Conservation (phyloP, 169 alveolate genomes). For the Cryptosporidium meleagridis region DNA sequence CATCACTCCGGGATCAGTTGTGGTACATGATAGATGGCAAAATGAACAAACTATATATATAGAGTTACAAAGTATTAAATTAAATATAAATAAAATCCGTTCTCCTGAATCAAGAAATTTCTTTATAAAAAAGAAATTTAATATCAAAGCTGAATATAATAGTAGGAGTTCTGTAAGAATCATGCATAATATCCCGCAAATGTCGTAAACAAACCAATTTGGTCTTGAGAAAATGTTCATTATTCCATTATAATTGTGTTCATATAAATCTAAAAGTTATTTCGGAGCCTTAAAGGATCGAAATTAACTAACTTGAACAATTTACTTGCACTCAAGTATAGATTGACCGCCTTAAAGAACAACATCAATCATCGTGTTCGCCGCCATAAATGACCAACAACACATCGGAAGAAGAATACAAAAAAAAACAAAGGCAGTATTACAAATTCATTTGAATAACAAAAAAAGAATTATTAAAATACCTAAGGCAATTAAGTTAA, state of each 20-base stretch:
- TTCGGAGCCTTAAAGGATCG: neutral
- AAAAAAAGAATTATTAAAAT: neutral
- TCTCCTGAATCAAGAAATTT: conserved; percentile 29
- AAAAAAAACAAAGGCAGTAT: neutral
- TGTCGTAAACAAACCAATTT: conserved; percentile 53
- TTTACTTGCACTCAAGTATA: conserved; percentile 9
- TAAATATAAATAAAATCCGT: neutral
- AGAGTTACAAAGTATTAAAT: conserved; percentile 29
- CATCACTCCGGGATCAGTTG: conserved; percentile 71
- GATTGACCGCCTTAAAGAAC: neutral
- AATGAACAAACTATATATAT: conserved; percentile 13
- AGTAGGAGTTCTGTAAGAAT: conserved; percentile 35
- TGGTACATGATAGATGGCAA: conserved; percentile 36
- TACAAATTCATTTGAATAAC: neutral
- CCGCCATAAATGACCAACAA: neutral
- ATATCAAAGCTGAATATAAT: conserved; percentile 47
- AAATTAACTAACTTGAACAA: neutral
- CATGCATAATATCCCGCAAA: conserved; percentile 68
- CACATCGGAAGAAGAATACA: neutral
- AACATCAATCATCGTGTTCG: neutral
- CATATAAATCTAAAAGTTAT: neutral
- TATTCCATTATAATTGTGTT: neutral
- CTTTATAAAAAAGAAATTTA: conserved; percentile 28
- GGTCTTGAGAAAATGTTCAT: conserved; percentile 28
- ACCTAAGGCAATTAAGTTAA: neutral